Evolutionary conservation across 2,329 filamentous ascomycete species (phyloP), one percentile per base, ranked within the genome.

Genomic region (Lachnellula willkommii): DNA sequence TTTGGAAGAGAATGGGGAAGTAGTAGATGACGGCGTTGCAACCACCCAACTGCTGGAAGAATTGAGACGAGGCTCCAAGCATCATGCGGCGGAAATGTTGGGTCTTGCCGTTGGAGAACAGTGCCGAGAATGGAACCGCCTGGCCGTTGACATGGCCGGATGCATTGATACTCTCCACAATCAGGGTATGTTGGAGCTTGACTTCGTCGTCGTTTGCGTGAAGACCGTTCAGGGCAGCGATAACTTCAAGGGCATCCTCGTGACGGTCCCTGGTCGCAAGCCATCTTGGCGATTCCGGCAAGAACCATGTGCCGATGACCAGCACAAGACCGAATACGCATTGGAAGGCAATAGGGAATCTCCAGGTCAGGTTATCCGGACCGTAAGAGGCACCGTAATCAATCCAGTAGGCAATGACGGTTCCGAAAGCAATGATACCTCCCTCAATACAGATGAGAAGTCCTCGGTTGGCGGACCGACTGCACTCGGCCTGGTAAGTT

Each of bases 281-380:
- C 94, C 94, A 99, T 75, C 93, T 86, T 35, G 94, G 94, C 17
- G 93, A 96, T 75, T 99, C 94, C 64, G 95, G 94, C 65, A 97
- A 96, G 63, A 96, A 79, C 67, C 95, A 77, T 68, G 90, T 95
- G 50, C 93, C 93, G 47, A 90, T 59, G 8, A 85, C 90, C 32
- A 99, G 81, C 50, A 97, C 77, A 39, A 83, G 79, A 42, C 93
- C 94, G 89, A 97, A 96, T 53, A 95, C 70, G 66, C 92, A 94
- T 73, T 97, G 94, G 84, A 96, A 89, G 47, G 90, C 75, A 51
- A 99, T 77, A 1, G 94, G 94, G 50, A 96, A 69, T 47, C 94
- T 87, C 94, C 94, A 99, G 2, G 93, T 90, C 74, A 88, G 79
- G 71, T 97, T 78, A 66, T 79, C 88, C 58, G 89, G 74, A 67